phyloP scores from a whole-genome alignment of 371 early-diverging fungal species.

The Dichotomocladium elegans region DNA sequence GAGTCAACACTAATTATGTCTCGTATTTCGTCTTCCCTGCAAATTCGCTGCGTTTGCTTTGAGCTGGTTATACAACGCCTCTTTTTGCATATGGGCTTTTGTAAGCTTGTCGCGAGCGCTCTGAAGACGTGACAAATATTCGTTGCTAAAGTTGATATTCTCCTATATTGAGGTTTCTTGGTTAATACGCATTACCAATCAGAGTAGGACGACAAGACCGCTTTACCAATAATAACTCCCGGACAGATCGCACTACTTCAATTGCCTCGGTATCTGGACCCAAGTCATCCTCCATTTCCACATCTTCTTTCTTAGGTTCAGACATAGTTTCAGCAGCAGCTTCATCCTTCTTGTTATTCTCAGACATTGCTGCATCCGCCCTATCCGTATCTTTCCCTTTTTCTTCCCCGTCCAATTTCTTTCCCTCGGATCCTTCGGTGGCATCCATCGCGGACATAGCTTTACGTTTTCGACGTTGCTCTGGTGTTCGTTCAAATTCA shows the following conservation, averaged over 20 bases:
- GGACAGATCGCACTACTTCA: constrained; percentile 34
- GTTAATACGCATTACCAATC: not conserved
- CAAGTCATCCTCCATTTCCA: constrained; percentile 4
- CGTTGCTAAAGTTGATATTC: constrained; percentile 51
- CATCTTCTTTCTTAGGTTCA: constrained; percentile 9
- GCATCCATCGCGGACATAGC: not conserved
- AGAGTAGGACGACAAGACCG: not conserved
- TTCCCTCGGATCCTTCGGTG: not conserved
- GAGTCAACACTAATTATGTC: no score
- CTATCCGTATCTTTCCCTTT: not conserved
- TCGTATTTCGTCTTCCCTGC: constrained; percentile 30
- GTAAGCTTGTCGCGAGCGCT: constrained; percentile 43
- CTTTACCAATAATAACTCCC: constrained; percentile 36
- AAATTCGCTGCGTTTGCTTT: constrained; percentile 28
- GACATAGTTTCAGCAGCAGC: constrained; percentile 2
- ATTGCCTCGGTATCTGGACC: constrained; percentile 27
- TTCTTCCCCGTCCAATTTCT: no score
- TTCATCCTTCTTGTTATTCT: not conserved
- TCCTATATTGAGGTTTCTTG: constrained; percentile 28
- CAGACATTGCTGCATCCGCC: not conserved
- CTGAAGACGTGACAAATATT: constrained; percentile 38
- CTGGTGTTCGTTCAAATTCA: constrained; percentile 32
- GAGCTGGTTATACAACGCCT: constrained; percentile 39
- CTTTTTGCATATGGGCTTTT: constrained; percentile 46
- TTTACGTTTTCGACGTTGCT: constrained; percentile 16